Percentiles rank a stretch among this genome's conserved stretches.
Conservation (phyloP, 257 asterid species). For the Ophiorrhiza pumila region DNA sequence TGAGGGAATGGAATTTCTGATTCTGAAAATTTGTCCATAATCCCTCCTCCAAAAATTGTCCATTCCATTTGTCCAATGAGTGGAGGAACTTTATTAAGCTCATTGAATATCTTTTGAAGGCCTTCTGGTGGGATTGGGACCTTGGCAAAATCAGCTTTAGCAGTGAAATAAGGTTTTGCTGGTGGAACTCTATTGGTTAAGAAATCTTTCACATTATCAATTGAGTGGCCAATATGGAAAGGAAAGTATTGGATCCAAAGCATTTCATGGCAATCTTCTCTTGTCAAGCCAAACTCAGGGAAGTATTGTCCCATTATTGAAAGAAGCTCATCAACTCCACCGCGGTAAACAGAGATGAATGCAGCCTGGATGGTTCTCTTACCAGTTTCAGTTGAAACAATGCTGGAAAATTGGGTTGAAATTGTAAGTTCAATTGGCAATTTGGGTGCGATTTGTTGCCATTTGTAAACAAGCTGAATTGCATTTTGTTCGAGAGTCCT, state of each 20-base stretch:
- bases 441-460: background rate
- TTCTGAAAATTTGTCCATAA: background rate
- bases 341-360: background rate
- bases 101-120: background rate
- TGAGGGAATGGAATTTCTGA: conserved; percentile 11
- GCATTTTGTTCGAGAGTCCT: conserved; percentile 3
- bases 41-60: conserved; percentile 6
- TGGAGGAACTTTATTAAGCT: background rate
- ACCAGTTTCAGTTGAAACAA: background rate
- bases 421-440: background rate
- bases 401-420: background rate
- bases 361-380: background rate
- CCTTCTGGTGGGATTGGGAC: conserved; percentile 6
- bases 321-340: background rate
- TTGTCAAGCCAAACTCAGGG: conserved; percentile 1
- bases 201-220: background rate
- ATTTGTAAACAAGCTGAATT: background rate
- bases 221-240: background rate
- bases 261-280: background rate
- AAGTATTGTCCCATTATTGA: background rate
- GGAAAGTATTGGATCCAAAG: background rate
- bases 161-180: background rate
- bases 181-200: background rate
- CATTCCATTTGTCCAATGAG: background rate
- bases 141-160: conserved; percentile 9